Conservation (phyloP, 164 flowering plant genomes). For the Warburgia ugandensis region DNA sequence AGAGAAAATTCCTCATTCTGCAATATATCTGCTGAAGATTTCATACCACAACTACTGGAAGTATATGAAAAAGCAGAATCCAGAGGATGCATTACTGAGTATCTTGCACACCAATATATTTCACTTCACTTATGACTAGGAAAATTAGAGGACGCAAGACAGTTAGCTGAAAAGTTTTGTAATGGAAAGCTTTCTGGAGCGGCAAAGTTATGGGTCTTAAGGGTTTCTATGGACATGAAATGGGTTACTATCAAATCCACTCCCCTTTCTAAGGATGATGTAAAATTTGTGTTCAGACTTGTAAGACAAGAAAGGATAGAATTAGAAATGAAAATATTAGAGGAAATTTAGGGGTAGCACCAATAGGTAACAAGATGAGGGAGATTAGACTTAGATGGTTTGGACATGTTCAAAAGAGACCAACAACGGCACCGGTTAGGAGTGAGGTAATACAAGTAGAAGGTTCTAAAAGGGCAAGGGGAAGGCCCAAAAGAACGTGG, state of each 20-base stretch:
- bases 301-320: too few relatives aligned
- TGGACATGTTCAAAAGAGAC: too few relatives aligned
- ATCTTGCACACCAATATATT: constrained; percentile 71
- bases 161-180: constrained; percentile 53
- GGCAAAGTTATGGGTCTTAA: constrained; percentile 47
- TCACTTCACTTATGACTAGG: constrained; percentile 51
- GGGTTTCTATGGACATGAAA: constrained; percentile 57
- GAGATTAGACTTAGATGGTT: too few relatives aligned
- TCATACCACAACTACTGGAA: constrained; percentile 34
- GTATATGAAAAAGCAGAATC: constrained; percentile 66
- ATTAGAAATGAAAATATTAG: too few relatives aligned
- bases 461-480: too few relatives aligned
- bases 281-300: constrained; percentile 45
- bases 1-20: constrained; percentile 17
- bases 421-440: too few relatives aligned
- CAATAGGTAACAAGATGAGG: too few relatives aligned
- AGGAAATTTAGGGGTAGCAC: too few relatives aligned
- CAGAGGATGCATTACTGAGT: constrained; percentile 59
- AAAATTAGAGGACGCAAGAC: constrained; percentile 56
- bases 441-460: too few relatives aligned
- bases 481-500: too few relatives aligned
- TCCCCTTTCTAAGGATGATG: constrained; percentile 39
- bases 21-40: constrained; percentile 14
- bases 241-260: constrained; percentile 25
- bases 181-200: constrained; percentile 37